Evolutionary conservation across 805 yeast genomes (phyloP).

Genomic region (Zygosaccharomyces bailii): DNA sequence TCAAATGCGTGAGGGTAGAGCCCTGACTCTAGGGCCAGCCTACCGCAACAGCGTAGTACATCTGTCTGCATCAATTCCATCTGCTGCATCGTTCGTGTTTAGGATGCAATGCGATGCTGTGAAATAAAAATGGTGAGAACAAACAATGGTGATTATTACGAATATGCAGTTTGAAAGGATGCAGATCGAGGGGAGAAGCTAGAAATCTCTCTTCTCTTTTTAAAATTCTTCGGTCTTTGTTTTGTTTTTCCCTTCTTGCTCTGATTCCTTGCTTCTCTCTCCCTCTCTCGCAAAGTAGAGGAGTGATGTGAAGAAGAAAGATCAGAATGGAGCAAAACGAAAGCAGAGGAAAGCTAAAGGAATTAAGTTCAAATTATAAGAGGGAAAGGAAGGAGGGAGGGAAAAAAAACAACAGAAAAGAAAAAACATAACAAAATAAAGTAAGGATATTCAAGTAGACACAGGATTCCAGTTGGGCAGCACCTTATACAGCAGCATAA

Average conservation of each 20-base stretch:
- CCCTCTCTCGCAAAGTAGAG: too few relatives aligned
- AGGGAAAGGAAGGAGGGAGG: background rate
- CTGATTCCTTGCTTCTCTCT: background rate
- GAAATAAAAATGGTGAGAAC: background rate
- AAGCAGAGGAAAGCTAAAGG: background rate
- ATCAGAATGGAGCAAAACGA: background rate
- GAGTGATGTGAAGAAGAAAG: too few relatives aligned
- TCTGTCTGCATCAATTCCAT: conserved; percentile 15
- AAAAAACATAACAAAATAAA: background rate
- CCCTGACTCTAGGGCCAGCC: conserved; percentile 26
- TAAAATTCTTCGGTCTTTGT: too few relatives aligned
- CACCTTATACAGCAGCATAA: background rate
- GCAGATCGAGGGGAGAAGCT: too few relatives aligned
- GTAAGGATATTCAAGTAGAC: background rate
- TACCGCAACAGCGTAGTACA: conserved; percentile 21
- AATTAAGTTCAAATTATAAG: too few relatives aligned
- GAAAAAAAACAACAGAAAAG: background rate
- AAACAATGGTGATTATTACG: too few relatives aligned
- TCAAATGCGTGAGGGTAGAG: conserved; percentile 20
- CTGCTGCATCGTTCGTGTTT: conserved; percentile 7
- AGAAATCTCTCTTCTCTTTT: too few relatives aligned
- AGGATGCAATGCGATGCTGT: background rate
- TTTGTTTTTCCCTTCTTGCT: background rate
- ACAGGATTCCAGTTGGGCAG: background rate
- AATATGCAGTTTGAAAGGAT: too few relatives aligned